Evolutionary conservation across 208 protist genomes (phyloP).

Genomic region (Herpetomonas samuelpessoai): DNA sequence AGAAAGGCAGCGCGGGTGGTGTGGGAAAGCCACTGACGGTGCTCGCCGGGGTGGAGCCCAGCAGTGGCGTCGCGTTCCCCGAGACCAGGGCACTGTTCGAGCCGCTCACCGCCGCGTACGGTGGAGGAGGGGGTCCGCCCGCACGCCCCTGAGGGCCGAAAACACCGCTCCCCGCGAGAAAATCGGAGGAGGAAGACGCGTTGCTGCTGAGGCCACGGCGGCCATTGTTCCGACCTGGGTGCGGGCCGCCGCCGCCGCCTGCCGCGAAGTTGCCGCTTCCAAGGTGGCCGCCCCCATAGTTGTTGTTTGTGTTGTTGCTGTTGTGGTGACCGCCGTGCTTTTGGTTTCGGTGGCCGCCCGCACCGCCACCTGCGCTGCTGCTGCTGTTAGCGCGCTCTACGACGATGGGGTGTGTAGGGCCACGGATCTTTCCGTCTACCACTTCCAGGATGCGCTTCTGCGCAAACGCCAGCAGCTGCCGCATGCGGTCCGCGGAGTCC

Average conservation of each 20-base stretch:
- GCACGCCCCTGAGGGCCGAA: too few relatives aligned
- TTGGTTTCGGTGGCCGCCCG: neutral
- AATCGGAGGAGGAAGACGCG: too few relatives aligned
- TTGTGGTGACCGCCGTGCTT: constrained; percentile 10
- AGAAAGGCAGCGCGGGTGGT: neutral
- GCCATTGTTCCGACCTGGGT: too few relatives aligned
- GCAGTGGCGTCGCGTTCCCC: neutral
- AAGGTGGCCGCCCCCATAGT: neutral
- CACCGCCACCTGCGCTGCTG: constrained; percentile 8
- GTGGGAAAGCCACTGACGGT: neutral
- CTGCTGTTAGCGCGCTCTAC: constrained; percentile 74
- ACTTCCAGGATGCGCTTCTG: constrained; percentile 51
- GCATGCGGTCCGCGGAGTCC: constrained; percentile 45
- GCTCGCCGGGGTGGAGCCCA: neutral
- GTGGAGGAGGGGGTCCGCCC: neutral
- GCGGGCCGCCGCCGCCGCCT: too few relatives aligned
- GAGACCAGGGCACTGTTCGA: neutral
- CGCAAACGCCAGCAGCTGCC: constrained; percentile 30
- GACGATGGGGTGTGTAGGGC: constrained; percentile 73
- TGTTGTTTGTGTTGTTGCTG: neutral
- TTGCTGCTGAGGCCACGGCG: too few relatives aligned
- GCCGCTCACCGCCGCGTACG: neutral
- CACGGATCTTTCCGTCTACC: constrained; percentile 41
- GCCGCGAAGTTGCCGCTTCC: too few relatives aligned
- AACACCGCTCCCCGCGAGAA: too few relatives aligned